These are phyloP conservation scores for Mrakia frigida DNA, from an alignment of 768 basidiomycete genomes.

Conservation along the genomic window DNA sequence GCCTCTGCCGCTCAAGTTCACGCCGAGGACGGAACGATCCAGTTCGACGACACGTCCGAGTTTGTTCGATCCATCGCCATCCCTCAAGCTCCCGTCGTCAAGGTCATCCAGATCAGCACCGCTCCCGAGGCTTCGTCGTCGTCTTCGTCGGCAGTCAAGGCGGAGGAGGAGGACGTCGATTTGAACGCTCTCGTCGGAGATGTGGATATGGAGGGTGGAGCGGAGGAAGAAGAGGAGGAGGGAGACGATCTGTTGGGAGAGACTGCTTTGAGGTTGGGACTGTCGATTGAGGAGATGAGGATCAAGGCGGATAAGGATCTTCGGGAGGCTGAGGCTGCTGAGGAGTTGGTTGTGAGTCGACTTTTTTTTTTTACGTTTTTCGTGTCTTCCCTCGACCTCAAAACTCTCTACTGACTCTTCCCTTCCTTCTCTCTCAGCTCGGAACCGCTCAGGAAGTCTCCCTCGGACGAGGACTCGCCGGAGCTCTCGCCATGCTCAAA, in stretches of 20 bases:
- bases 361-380: neutral
- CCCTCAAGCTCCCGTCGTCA: conserved; percentile 25
- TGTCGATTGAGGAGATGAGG: conserved; percentile 47
- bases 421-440: neutral
- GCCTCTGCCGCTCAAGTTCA: conserved; percentile 46
- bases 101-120: conserved; percentile 21
- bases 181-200: conserved; percentile 45
- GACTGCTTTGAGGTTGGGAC: conserved; percentile 44
- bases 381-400: neutral
- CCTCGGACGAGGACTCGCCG: conserved; percentile 76
- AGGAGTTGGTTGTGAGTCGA: conserved; percentile 41
- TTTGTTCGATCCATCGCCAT: conserved; percentile 64
- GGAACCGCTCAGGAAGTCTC: conserved; percentile 58
- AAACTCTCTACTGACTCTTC: neutral
- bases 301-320: conserved; percentile 60
- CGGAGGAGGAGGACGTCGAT: conserved; percentile 38
- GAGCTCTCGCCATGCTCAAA: conserved; percentile 72
- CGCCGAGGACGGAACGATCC: conserved; percentile 57
- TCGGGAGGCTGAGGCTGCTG: conserved; percentile 55
- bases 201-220: conserved; percentile 48
- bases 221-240: conserved; percentile 71
- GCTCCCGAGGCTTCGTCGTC: neutral
- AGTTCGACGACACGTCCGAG: conserved; percentile 91
- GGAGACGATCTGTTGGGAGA: conserved; percentile 61
- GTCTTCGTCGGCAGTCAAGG: conserved; percentile 37